phyloP scores from a whole-genome alignment of 2,329 filamentous ascomycete species.

The Apiospora arundinis region DNA sequence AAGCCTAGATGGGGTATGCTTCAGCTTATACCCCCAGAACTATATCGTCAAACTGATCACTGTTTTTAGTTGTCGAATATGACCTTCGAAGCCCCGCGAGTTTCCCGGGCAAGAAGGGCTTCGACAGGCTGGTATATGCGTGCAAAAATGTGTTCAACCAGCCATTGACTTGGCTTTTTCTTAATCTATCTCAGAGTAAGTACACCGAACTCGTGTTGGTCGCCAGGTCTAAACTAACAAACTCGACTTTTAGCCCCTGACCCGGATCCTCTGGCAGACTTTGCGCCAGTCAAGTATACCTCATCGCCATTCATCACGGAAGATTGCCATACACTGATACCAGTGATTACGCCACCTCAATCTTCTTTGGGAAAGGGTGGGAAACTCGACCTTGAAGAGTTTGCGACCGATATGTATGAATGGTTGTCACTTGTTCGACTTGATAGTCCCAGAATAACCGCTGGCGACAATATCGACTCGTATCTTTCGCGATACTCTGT shows the following conservation, averaged over 20 bases:
- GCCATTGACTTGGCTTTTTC: slow-evolving; percentile 79
- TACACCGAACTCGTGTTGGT: not conserved
- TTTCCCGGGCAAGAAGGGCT: slow-evolving; percentile 82
- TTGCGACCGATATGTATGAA: slow-evolving; percentile 70
- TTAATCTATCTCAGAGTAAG: slow-evolving; percentile 62
- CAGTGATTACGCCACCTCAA: slow-evolving; percentile 41
- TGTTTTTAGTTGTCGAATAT: slow-evolving; percentile 70
- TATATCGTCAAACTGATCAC: slow-evolving; percentile 35
- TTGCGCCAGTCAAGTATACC: slow-evolving; percentile 52
- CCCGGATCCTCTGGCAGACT: slow-evolving; percentile 56
- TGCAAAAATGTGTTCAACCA: slow-evolving; percentile 76
- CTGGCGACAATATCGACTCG: slow-evolving; percentile 66
- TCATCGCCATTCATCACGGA: slow-evolving; percentile 41
- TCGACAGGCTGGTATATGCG: slow-evolving; percentile 78
- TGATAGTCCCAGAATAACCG: slow-evolving; percentile 66
- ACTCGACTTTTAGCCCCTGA: slow-evolving; percentile 47
- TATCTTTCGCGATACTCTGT: slow-evolving; percentile 73
- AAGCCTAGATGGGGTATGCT: slow-evolving; percentile 77
- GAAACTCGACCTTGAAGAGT: slow-evolving; percentile 64
- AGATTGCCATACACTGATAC: slow-evolving; percentile 37
- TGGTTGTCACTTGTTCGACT: slow-evolving; percentile 75
- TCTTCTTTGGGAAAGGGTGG: slow-evolving; percentile 44
- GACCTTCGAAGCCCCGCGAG: slow-evolving; percentile 78
- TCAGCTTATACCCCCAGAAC: not conserved
- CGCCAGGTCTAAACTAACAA: slow-evolving; percentile 20